phyloP scores from a whole-genome alignment of 1,284 basidiomycete species.

The Xanthoconium separans region DNA sequence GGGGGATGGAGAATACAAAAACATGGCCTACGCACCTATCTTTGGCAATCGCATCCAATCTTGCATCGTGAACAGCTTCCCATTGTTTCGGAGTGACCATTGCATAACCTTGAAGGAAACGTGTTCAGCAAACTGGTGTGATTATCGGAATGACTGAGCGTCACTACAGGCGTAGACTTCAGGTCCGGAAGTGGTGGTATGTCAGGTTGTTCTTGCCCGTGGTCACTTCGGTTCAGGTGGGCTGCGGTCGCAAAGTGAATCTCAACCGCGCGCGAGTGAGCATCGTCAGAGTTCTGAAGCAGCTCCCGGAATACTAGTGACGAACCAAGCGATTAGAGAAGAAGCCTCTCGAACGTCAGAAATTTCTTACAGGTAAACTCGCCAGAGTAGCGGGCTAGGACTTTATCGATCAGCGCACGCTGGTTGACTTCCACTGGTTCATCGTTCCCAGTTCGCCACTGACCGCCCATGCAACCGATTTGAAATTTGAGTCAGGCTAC shows the following conservation, averaged over 20 bases:
- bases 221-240: background rate
- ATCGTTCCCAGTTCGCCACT: background rate
- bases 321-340: background rate
- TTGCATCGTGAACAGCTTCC: background rate
- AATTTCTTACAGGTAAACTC: background rate
- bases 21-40: background rate
- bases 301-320: constrained; percentile 1
- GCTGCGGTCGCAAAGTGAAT: background rate
- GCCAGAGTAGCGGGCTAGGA: constrained; percentile 4
- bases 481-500: no score
- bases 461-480: no score
- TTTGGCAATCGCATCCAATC: constrained; percentile 1
- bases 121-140: background rate
- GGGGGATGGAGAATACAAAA: no score
- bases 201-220: background rate
- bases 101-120: background rate
- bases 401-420: constrained; percentile 5
- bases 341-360: background rate
- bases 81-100: constrained; percentile 1
- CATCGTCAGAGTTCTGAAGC: constrained; percentile 5
- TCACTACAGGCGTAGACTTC: background rate
- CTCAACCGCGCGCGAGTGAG: background rate
- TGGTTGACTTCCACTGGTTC: background rate
- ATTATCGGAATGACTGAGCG: no score
- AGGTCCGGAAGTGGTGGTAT: background rate